Conservation (phyloP, 345 rosid species). For the Excoecaria cochinchinensis region DNA sequence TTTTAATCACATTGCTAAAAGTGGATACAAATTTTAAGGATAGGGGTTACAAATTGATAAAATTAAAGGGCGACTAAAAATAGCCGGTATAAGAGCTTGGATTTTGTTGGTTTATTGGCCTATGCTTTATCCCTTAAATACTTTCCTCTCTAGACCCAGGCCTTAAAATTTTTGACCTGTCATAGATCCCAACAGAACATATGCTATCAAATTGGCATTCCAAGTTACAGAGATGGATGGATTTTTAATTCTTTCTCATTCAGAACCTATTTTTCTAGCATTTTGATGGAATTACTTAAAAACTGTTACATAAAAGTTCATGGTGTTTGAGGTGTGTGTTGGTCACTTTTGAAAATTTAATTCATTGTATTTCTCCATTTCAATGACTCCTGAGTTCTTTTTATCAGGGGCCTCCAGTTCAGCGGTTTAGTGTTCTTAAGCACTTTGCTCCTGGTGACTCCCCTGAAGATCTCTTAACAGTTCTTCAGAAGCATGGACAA, state of each 20-base stretch:
- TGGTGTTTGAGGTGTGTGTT: not conserved
- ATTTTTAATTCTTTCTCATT: not conserved
- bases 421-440: constrained; percentile 60
- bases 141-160: not conserved
- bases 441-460: constrained; percentile 54
- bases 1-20: no score
- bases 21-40: no score
- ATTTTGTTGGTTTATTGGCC: no score
- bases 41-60: no score
- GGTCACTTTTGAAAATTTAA: not conserved
- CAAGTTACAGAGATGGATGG: not conserved
- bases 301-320: not conserved
- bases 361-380: not conserved
- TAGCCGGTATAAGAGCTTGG: no score
- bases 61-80: no score
- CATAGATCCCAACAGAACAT: not conserved
- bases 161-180: not conserved
- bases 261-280: not conserved
- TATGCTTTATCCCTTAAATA: no score
- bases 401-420: constrained; percentile 54
- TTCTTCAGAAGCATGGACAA: constrained; percentile 54
- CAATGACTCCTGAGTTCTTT: constrained; percentile 15
- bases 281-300: not conserved
- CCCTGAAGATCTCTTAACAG: constrained; percentile 46
- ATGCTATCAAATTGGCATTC: not conserved